Conservation (phyloP, 179 eudicot genomes). For the Drosera spatulata region DNA sequence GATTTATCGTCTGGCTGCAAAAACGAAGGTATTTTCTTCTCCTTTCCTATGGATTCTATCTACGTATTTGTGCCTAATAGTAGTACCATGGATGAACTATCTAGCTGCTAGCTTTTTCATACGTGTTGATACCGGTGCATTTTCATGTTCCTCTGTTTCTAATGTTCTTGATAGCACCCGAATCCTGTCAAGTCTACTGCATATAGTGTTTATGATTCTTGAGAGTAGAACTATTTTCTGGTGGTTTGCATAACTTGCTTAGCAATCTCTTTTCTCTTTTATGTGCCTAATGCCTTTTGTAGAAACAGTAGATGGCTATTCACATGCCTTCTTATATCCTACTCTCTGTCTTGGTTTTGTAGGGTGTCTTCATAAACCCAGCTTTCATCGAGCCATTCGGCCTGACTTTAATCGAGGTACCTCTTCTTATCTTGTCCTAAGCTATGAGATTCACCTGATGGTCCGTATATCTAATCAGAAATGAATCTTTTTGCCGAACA, state of each 20-base stretch:
- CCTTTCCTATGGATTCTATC: not conserved
- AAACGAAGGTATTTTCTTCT: conserved; percentile 42
- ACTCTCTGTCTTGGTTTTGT: not conserved
- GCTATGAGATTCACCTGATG: not conserved
- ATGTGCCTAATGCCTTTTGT: not conserved
- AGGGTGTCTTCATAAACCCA: conserved; percentile 79
- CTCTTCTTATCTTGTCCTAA: conserved; percentile 5
- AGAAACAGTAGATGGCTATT: not conserved
- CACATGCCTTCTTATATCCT: not conserved
- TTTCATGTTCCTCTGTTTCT: not conserved
- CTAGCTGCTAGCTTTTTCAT: not conserved
- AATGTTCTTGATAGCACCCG: too few relatives aligned
- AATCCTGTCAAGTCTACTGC: too few relatives aligned
- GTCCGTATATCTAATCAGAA: conserved; percentile 1
- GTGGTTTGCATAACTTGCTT: too few relatives aligned
- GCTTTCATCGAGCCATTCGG: conserved; percentile 83
- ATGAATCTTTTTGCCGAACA: conserved; percentile 10
- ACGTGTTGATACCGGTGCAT: not conserved
- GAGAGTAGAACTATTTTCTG: too few relatives aligned
- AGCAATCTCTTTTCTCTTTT: too few relatives aligned
- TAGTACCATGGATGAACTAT: too few relatives aligned
- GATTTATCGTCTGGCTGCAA: conserved; percentile 71
- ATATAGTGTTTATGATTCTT: too few relatives aligned
- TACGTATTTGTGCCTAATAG: too few relatives aligned
- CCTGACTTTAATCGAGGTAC: conserved; percentile 64